Evolutionary conservation across 2,329 filamentous ascomycete genomes (phyloP), one percentile per base, ranked within the genome.

Genomic region (Xylariaceae sp.): DNA sequence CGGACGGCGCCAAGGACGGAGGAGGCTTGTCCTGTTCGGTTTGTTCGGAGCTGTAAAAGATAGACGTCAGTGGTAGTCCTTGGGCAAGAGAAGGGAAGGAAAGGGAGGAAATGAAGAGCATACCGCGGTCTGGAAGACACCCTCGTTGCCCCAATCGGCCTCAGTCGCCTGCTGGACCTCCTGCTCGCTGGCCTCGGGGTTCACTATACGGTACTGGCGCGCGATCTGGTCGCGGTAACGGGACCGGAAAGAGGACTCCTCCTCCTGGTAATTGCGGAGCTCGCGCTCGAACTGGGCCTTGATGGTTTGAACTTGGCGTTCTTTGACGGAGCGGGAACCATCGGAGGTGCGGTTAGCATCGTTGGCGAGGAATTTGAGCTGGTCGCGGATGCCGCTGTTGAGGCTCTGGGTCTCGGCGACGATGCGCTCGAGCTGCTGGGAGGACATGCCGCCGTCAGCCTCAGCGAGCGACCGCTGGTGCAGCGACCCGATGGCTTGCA

Each of bases 101-200:
- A 35, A 42, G 41, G 5, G 22, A 29, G 22, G 27, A 22, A 5
- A 5, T 17, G 23, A 33, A 40, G n/a, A n/a, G 46, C 27, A 22
- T 36, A 92, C 87, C 48, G 87, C 87, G 46, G 82, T 85, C 67
- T 90, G 85, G 71, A 92, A 93, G 44, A 93, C 83, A 59, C 86
- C 85, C 69, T 91, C 84, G 48, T 86, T 79, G 43, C 83, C 81
- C 83, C 86, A 87, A 63, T 90, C 83, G 43, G 80, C 73, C 55
- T 87, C 75, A 20, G 81, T 72, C 3, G 86, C 86, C 63, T 87
- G 72, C 39, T 76, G 71, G 3, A 91, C 82, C 66, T 92, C 85
- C 2, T 77, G 71, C 48, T 90, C 85, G 39, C 77, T 78, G n/a
- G 87, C 88, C 36, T 89, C 83, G 41, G 87, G 87, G 64, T 90